Base-by-base conservation (phyloP, 495 filamentous ascomycete genomes). In the Hypoxylon fragiforme region DNA sequence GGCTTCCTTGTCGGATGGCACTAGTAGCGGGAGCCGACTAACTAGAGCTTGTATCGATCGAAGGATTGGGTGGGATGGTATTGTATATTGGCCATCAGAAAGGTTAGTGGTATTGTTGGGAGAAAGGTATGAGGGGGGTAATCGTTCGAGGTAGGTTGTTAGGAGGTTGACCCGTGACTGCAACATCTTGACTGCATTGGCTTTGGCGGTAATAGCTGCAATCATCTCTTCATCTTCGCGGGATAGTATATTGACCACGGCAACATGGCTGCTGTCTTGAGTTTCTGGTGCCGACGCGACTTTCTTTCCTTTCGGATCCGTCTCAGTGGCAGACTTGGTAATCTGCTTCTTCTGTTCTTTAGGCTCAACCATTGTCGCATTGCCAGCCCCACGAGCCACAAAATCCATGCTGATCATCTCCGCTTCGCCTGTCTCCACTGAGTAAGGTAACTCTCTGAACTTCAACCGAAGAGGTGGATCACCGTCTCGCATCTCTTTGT, bases 321-420 rank as follows among this genome's bases (percentile, higher is more conserved):
- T 38, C 5, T 70, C 64, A 6, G 67, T 57, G 11, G 71, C 68
- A 0, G 64, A 32, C 49, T 60, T 65, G 1, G 60, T 48, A 13
- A 46, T 31, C 14, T 72, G 44, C 58, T 77, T 75, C 43, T 71
- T 75, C 36, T 70, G 60, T 39, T 68, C 64, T 49, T 56, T 61
- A 1, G 60, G 53, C 31, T 82, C 75, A 1, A 82, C 74, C 7
- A 83, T 81, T 11, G 85, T 81, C 12, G 92, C 94, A 61, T 89
- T 91, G 1, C 85, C 87, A 19, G 85, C 89, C 18, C 86, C 87
- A 39, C 86, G 81, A 1, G 92, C 92, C 21, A 98, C 87, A 51
- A 89, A 92, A 61, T 97, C 89, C 60, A 98, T 85, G 31, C 85
- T 84, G 60, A 99, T 97, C 91, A 97, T 97, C 74, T 99, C 95